Evolutionary conservation across 2,329 filamentous ascomycete genomes (phyloP).

Genomic region (Colletotrichum truncatum): DNA sequence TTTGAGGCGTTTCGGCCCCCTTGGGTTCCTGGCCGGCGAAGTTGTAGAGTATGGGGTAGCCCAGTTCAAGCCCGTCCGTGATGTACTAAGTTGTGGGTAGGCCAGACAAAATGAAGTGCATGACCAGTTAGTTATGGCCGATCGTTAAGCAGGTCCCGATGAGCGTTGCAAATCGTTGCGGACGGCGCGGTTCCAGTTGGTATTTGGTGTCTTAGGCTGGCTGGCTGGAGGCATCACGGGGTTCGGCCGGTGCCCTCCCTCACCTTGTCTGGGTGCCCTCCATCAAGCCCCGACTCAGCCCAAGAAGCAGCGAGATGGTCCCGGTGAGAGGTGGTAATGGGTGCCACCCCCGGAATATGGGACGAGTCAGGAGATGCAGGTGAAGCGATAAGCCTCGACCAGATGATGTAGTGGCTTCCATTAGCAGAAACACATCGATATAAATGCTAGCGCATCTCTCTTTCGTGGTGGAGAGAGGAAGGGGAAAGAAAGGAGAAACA

Average conservation of each 20-base stretch:
- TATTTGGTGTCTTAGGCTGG: conserved; percentile 24
- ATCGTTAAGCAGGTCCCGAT: conserved; percentile 31
- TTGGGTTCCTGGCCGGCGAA: conserved; percentile 22
- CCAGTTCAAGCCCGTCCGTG: conserved; percentile 13
- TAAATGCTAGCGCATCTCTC: conserved; percentile 29
- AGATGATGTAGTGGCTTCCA: conserved; percentile 24
- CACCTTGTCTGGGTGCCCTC: background rate
- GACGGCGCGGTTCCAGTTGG: conserved; percentile 22
- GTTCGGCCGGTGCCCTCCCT: conserved; percentile 20
- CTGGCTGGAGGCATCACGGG: conserved; percentile 28
- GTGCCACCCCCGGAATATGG: conserved; percentile 16
- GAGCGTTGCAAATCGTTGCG: conserved; percentile 19
- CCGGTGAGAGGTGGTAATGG: conserved; percentile 5
- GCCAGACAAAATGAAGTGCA: conserved; percentile 15
- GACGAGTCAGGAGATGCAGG: conserved; percentile 30
- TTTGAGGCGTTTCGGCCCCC: conserved; percentile 9
- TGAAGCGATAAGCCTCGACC: conserved; percentile 20
- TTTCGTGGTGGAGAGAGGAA: background rate
- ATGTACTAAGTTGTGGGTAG: conserved; percentile 10
- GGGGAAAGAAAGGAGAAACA: conserved; percentile 1
- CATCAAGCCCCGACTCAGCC: conserved; percentile 15
- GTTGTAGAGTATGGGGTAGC: background rate
- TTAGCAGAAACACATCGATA: conserved; percentile 9
- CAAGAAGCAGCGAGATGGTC: conserved; percentile 2
- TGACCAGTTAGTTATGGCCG: conserved; percentile 22